Evolutionary conservation across 1,284 basidiomycete genomes (phyloP), one percentile per base, ranked within the genome.

Genomic region (Ganoderma meredithae): DNA sequence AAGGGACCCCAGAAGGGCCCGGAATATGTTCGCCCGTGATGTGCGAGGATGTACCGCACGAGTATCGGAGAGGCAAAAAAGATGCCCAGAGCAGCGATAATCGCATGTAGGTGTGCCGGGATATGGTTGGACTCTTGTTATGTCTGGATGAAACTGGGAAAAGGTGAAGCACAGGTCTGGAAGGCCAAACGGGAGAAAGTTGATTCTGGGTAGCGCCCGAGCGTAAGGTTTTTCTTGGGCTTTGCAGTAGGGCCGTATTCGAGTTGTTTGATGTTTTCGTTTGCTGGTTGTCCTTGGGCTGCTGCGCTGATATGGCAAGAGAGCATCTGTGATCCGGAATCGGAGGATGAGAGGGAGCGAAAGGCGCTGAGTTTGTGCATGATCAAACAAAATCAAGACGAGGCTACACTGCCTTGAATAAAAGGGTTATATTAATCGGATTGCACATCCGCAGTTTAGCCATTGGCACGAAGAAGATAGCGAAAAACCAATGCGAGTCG

Each of bases 251-350:
- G 52, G 31, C 7, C 31, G 13, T 55, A 33, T 15, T 27, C 25
- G 31, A 55, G 27, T 9, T 33, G 25, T 12, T 27, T 31, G 27
- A 12, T 44, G 43, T 59, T 58, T 58, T 22, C 19, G 55, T 40
- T 22, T 25, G 27, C 36, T 12, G n/a, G 19, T n/a, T 60, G 12
- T 15, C 52, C 59, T 22, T 27, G 15, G 25, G 19, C 19, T 36
- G 44, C 64, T 65, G 64, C 64, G 64, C 64, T 65, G 58, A 65
- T 65, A n/a, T 49, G 64, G 36, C 55, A 64, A 40, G 56, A 56
- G 17, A 36, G 33, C 2, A 9, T 58, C 22, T 13, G 39, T 62
- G 60, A 66, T 62, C 56, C 63, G 56, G 55, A 58, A 33, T 47
- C 43, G 63, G 64, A 40, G 58, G 13, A 22, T 39, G 22, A 41